phyloP scores from a whole-genome alignment of 1,284 basidiomycete genomes.

The Cystobasidium pallidum region DNA sequence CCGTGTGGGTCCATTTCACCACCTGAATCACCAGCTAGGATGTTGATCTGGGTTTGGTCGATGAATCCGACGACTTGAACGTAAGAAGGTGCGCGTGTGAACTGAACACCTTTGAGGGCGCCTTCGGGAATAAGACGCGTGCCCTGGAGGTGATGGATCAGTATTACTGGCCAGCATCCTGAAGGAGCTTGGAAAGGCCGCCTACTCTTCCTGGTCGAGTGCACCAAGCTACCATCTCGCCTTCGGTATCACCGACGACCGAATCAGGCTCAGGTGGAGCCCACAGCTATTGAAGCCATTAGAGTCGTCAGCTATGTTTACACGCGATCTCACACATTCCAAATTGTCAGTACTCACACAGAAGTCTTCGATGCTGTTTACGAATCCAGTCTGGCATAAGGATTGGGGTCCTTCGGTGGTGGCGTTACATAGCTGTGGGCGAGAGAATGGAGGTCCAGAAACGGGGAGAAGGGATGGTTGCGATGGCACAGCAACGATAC shows the following conservation, averaged over 20 bases:
- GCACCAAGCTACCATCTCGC: conserved; percentile 51
- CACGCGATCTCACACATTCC: too few relatives aligned
- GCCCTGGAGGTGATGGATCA: conserved; percentile 41
- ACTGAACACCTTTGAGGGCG: conserved; percentile 53
- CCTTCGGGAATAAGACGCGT: conserved; percentile 54
- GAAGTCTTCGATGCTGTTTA: conserved; percentile 51
- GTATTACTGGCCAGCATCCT: too few relatives aligned
- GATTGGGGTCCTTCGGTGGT: conserved; percentile 67
- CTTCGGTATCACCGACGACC: conserved; percentile 48
- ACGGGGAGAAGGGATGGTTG: not conserved
- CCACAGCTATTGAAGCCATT: conserved; percentile 44
- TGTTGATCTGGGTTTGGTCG: conserved; percentile 59
- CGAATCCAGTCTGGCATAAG: conserved; percentile 65
- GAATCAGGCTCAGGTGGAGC: conserved; percentile 47
- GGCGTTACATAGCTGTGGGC: conserved; percentile 63
- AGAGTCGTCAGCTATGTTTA: too few relatives aligned
- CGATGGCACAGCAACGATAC: too few relatives aligned
- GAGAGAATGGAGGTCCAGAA: not conserved
- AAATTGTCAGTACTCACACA: conserved; percentile 40
- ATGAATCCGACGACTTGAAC: conserved; percentile 60
- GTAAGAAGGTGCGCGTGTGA: conserved; percentile 54
- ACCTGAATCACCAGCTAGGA: conserved; percentile 65
- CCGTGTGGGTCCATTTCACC: conserved; percentile 61
- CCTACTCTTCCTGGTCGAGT: conserved; percentile 43
- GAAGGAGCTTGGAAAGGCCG: not conserved